Conservation (phyloP, 192 early-diverging fungal species). For the Linnemannia zychae region DNA sequence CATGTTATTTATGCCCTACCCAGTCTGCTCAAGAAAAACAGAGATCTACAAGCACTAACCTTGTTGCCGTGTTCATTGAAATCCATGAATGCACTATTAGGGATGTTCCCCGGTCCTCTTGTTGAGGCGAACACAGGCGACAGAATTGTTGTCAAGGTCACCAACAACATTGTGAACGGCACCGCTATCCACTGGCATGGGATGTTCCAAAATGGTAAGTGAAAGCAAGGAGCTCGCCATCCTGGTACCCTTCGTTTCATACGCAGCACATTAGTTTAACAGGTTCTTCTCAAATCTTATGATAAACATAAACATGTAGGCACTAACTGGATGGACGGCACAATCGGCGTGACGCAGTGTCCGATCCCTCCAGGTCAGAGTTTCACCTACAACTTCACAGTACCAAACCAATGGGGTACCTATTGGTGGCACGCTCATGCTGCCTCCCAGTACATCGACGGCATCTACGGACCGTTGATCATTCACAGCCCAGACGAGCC, state of each 20-base stretch:
- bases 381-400: slow-evolving; percentile 59
- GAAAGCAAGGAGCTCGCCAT: not conserved
- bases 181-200: slow-evolving; percentile 68
- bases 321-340: slow-evolving; percentile 65
- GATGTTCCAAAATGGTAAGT: slow-evolving; percentile 62
- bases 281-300: not conserved
- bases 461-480: slow-evolving; percentile 38
- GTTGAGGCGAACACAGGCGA: slow-evolving; percentile 62
- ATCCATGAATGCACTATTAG: not conserved
- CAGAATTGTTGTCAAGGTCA: slow-evolving; percentile 62
- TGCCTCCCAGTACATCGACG: slow-evolving; percentile 53
- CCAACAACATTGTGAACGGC: slow-evolving; percentile 46
- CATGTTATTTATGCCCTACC: not conserved
- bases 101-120: slow-evolving; percentile 61
- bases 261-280: not conserved
- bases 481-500: slow-evolving; percentile 56
- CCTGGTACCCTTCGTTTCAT: not conserved
- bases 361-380: slow-evolving; percentile 52
- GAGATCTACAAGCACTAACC: not conserved
- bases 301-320: too few species aligned
- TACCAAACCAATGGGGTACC: slow-evolving; percentile 58
- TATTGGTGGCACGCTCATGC: slow-evolving; percentile 67
- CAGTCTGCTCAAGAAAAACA: not conserved
- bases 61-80: not conserved
- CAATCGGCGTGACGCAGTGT: slow-evolving; percentile 57